Evolutionary conservation across 2,329 filamentous ascomycete species (phyloP).

Genomic region (Tolypocladium pustulatum): DNA sequence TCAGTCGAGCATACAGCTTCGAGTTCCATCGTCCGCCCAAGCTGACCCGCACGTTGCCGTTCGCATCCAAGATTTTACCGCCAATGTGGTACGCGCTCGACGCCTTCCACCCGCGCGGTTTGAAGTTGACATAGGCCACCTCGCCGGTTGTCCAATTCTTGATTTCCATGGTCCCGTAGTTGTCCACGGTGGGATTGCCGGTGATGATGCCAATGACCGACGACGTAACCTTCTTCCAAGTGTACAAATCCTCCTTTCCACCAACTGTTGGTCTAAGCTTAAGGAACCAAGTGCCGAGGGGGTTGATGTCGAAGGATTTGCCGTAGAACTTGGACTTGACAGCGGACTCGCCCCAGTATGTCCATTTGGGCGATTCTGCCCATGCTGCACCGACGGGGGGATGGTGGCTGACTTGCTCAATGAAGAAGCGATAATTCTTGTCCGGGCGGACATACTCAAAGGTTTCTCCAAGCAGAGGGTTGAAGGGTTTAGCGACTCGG

Average conservation of each 20-base stretch:
- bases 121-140: conserved; percentile 83
- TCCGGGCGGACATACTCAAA: conserved; percentile 94
- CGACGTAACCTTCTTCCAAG: conserved; percentile 97
- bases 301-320: conserved; percentile 95
- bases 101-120: conserved; percentile 90
- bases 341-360: conserved; percentile 92
- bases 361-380: conserved; percentile 89
- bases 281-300: conserved; percentile 93
- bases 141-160: conserved; percentile 97
- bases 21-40: conserved; percentile 96
- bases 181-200: conserved; percentile 91
- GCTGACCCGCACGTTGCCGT: conserved; percentile 75
- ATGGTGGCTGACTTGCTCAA: conserved; percentile 97
- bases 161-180: conserved; percentile 94
- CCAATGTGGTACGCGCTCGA: conserved; percentile 81
- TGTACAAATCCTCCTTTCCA: conserved; percentile 78
- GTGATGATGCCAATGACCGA: conserved; percentile 98
- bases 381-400: conserved; percentile 88
- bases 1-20: conserved; percentile 87
- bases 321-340: conserved; percentile 97
- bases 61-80: conserved; percentile 72
- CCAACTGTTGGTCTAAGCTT: conserved; percentile 66
- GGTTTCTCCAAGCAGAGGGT: conserved; percentile 89
- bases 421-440: conserved; percentile 96
- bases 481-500: conserved; percentile 96